These are phyloP conservation scores for Candida silvatica DNA, from an alignment of 805 yeast genomes.

Conservation along the genomic window DNA sequence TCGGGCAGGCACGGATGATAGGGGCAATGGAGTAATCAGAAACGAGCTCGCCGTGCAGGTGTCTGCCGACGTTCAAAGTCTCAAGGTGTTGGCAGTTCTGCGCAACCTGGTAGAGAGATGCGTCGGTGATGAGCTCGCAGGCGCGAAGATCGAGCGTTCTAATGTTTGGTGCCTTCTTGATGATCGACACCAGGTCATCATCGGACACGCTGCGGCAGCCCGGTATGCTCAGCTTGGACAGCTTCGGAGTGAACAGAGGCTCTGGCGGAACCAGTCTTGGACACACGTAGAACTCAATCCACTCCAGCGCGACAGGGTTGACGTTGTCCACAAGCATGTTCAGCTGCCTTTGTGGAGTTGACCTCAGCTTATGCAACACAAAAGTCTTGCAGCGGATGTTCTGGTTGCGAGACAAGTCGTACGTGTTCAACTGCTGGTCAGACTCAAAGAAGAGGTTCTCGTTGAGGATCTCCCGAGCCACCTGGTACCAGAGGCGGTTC, in stretches of 20 bases:
- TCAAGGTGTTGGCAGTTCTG: slow-evolving; percentile 46
- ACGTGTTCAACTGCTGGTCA: slow-evolving; percentile 28
- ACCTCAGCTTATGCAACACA: slow-evolving; percentile 58
- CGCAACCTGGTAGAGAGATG: slow-evolving; percentile 64
- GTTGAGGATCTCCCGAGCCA: slow-evolving; percentile 47
- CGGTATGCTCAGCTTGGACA: slow-evolving; percentile 52
- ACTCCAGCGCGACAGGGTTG: slow-evolving; percentile 41
- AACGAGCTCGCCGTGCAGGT: slow-evolving; percentile 53
- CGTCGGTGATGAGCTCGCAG: slow-evolving; percentile 69
- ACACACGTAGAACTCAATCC: slow-evolving; percentile 80
- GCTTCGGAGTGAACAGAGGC: slow-evolving; percentile 30
- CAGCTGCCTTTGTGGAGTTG: slow-evolving; percentile 41
- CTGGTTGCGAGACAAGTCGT: slow-evolving; percentile 3
- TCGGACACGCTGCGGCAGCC: slow-evolving; percentile 65
- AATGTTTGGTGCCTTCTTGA: slow-evolving; percentile 49
- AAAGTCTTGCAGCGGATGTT: slow-evolving; percentile 26
- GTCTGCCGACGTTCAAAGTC: slow-evolving; percentile 75
- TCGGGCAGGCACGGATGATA: slow-evolving; percentile 46
- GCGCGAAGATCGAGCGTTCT: slow-evolving; percentile 72
- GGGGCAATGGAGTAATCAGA: slow-evolving; percentile 62
- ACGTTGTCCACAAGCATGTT: slow-evolving; percentile 33
- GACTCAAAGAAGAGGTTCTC: slow-evolving; percentile 47
- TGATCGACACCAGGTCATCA: slow-evolving; percentile 40
- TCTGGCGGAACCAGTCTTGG: slow-evolving; percentile 57
- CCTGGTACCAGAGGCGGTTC: slow-evolving; percentile 53